phyloP scores from a whole-genome alignment of 345 rosid species.

The Syzygium oleosum region DNA sequence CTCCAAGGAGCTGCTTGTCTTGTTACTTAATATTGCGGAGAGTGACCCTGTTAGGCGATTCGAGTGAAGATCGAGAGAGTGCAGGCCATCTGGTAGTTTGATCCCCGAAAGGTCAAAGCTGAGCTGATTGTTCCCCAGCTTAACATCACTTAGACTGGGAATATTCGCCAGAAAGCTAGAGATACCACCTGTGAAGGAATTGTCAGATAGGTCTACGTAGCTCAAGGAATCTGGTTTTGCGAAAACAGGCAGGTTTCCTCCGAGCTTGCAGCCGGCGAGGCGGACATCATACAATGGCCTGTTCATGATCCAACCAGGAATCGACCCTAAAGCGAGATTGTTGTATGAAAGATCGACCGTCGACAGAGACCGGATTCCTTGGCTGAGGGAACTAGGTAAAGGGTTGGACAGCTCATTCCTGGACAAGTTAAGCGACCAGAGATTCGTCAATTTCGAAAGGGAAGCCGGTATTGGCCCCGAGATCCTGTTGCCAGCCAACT shows the following conservation, averaged over 20 bases:
- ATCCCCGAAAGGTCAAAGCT: slow-evolving; percentile 53
- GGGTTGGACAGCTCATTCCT: slow-evolving; percentile 66
- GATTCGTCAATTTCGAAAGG: slow-evolving; percentile 50
- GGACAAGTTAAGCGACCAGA: slow-evolving; percentile 87
- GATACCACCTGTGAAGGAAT: slow-evolving; percentile 50
- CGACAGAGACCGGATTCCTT: slow-evolving; percentile 58
- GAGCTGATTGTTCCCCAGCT: slow-evolving; percentile 68
- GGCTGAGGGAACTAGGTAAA: slow-evolving; percentile 39
- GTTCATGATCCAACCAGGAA: slow-evolving; percentile 68
- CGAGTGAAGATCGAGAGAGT: slow-evolving; percentile 54
- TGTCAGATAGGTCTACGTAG: slow-evolving; percentile 66
- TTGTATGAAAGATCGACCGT: slow-evolving; percentile 83
- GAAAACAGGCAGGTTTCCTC: slow-evolving; percentile 62
- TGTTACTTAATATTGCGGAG: slow-evolving; percentile 52
- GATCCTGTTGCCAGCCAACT: slow-evolving; percentile 53
- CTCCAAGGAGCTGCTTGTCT: slow-evolving; percentile 70
- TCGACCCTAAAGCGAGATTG: slow-evolving; percentile 52
- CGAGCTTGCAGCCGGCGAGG: slow-evolving; percentile 76
- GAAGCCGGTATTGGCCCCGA: slow-evolving; percentile 62
- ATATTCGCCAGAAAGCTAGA: slow-evolving; percentile 46
- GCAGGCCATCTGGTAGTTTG: slow-evolving; percentile 48
- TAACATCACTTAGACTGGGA: slow-evolving; percentile 53
- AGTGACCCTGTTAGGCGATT: slow-evolving; percentile 66
- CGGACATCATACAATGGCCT: slow-evolving; percentile 51
- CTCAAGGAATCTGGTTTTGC: slow-evolving; percentile 48